phyloP scores from a whole-genome alignment of 768 basidiomycete genomes.

The Imleria badia region DNA sequence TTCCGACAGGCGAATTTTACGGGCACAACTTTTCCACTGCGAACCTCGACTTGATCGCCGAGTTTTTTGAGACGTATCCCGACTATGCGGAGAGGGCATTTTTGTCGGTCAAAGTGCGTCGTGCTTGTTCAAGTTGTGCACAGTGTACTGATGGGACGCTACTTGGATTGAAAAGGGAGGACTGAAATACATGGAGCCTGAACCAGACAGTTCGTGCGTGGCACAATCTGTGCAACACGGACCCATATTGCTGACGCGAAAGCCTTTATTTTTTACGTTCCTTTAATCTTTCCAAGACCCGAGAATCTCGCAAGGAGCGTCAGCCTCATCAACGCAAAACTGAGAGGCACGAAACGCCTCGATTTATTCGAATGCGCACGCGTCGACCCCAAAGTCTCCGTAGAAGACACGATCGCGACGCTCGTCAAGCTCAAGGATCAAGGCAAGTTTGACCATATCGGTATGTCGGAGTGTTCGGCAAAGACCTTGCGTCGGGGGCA shows the following conservation, averaged over 20 bases:
- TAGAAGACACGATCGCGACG: constrained; percentile 47
- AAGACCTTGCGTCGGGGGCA: constrained; percentile 44
- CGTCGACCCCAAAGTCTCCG: constrained; percentile 40
- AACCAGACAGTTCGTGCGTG: constrained; percentile 33
- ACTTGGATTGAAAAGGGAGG: background rate
- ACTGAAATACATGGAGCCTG: background rate
- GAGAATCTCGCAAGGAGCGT: constrained; percentile 51
- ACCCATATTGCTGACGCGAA: too few species aligned
- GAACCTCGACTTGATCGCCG: constrained; percentile 48
- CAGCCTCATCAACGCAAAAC: constrained; percentile 39
- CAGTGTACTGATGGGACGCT: too few species aligned
- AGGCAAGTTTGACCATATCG: constrained; percentile 49
- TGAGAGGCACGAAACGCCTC: constrained; percentile 53
- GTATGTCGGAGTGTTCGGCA: constrained; percentile 54
- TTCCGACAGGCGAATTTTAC: constrained; percentile 54
- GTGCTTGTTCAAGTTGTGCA: too few species aligned
- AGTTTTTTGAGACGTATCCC: constrained; percentile 46
- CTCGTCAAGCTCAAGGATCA: constrained; percentile 39
- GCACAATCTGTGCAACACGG: too few species aligned
- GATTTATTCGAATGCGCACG: constrained; percentile 62
- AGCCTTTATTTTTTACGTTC: too few species aligned
- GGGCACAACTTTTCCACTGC: constrained; percentile 38
- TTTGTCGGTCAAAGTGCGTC: constrained; percentile 34
- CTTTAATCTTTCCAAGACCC: constrained; percentile 9
- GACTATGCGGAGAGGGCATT: constrained; percentile 35